Conservation (phyloP, 805 yeast genomes). For the Limtongia smithiae region DNA sequence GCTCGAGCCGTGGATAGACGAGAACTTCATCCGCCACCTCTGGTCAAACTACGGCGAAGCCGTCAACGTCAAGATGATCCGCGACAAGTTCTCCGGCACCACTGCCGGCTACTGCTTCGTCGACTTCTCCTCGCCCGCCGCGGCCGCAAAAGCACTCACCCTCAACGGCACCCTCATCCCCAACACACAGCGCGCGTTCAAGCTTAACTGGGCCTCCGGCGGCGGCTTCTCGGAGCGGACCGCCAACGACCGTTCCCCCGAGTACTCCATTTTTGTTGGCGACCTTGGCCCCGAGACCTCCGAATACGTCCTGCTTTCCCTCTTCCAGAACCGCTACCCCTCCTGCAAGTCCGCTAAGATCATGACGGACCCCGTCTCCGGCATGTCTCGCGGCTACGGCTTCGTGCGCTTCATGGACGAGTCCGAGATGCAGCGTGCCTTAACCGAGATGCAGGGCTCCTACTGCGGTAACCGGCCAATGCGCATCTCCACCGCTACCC, state of each 20-base stretch:
- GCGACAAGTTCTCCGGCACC: slow-evolving; percentile 52
- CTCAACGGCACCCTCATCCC: slow-evolving; percentile 71
- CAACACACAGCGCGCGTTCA: slow-evolving; percentile 53
- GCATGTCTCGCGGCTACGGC: slow-evolving; percentile 79
- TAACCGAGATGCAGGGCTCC: slow-evolving; percentile 78
- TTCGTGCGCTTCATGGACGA: slow-evolving; percentile 73
- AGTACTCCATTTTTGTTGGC: slow-evolving; percentile 77
- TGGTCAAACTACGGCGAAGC: slow-evolving; percentile 71
- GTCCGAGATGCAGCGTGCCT: slow-evolving; percentile 66
- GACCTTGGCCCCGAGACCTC: slow-evolving; percentile 72
- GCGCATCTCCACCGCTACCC: slow-evolving; percentile 68
- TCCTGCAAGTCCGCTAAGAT: slow-evolving; percentile 74
- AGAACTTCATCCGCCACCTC: slow-evolving; percentile 56
- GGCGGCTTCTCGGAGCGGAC: slow-evolving; percentile 37
- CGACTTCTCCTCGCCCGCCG: slow-evolving; percentile 58
- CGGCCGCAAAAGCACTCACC: slow-evolving; percentile 58
- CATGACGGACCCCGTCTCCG: slow-evolving; percentile 69
- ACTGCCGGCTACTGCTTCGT: slow-evolving; percentile 81
- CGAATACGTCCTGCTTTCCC: slow-evolving; percentile 60
- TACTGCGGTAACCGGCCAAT: slow-evolving; percentile 70
- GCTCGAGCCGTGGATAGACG: slow-evolving; percentile 81
- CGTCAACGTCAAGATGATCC: slow-evolving; percentile 64
- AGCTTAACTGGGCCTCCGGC: slow-evolving; percentile 79
- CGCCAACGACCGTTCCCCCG: slow-evolving; percentile 40
- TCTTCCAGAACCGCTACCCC: slow-evolving; percentile 66